phyloP scores from a whole-genome alignment of 805 yeast species.

The Millerozyma acaciae region DNA sequence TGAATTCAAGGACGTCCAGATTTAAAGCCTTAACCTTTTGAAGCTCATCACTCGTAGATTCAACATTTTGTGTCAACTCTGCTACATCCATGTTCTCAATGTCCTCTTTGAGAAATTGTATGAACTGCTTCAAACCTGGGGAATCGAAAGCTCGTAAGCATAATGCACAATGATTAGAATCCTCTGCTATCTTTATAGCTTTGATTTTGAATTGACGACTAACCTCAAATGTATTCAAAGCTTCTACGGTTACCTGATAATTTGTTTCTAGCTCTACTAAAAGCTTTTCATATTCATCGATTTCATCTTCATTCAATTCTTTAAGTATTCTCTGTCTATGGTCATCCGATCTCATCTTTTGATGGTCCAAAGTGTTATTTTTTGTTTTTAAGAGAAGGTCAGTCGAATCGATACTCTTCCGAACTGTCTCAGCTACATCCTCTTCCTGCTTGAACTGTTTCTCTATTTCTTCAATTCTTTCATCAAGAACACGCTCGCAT shows the following conservation, averaged over 20 bases:
- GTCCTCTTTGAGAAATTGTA: conserved; percentile 24
- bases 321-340: conserved; percentile 16
- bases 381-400: conserved; percentile 3
- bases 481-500: conserved; percentile 10
- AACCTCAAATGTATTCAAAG: conserved; percentile 64
- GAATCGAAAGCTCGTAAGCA: conserved; percentile 66
- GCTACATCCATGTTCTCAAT: conserved; percentile 25
- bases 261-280: conserved; percentile 58
- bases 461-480: background rate
- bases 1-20: conserved; percentile 23
- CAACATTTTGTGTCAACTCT: conserved; percentile 26
- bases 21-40: conserved; percentile 27
- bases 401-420: conserved; percentile 1
- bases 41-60: conserved; percentile 28
- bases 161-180: conserved; percentile 58
- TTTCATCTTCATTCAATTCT: conserved; percentile 31
- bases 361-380: background rate
- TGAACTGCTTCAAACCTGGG: conserved; percentile 25
- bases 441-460: background rate
- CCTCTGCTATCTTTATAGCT: conserved; percentile 62
- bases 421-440: background rate
- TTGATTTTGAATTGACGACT: conserved; percentile 64
- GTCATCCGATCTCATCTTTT: conserved; percentile 5
- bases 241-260: conserved; percentile 56
- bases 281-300: conserved; percentile 49